Evolutionary conservation across 2,329 filamentous ascomycete genomes (phyloP).

Genomic region (Penicillium sp.): DNA sequence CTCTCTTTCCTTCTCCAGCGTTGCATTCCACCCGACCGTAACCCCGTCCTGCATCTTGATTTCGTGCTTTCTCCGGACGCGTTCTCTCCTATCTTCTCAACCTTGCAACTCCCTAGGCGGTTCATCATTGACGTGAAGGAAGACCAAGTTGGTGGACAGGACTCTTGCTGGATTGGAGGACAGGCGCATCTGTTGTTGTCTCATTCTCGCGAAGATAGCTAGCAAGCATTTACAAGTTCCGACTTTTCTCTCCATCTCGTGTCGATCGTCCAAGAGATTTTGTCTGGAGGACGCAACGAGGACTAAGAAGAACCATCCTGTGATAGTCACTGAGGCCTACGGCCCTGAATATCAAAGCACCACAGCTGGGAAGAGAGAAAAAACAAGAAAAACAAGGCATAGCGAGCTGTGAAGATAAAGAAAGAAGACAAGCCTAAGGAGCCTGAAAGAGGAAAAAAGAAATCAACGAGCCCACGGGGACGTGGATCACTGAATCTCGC

Average conservation of each 20-base stretch:
- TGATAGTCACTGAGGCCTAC: conserved; percentile 14
- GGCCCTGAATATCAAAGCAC: conserved; percentile 11
- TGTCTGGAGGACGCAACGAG: conserved; percentile 24
- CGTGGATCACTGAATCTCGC: neutral
- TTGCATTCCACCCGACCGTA: conserved; percentile 4
- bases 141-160: conserved; percentile 22
- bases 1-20: conserved; percentile 3
- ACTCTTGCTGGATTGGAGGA: conserved; percentile 29
- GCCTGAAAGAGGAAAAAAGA: conserved; percentile 3
- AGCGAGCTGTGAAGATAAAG: neutral
- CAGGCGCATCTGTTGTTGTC: conserved; percentile 37
- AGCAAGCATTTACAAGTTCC: conserved; percentile 45
- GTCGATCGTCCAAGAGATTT: conserved; percentile 29
- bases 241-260: conserved; percentile 36
- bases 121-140: conserved; percentile 16
- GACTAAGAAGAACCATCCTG: conserved; percentile 22
- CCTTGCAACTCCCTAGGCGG: conserved; percentile 6
- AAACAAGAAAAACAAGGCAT: conserved; percentile 7
- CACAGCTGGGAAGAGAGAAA: conserved; percentile 11
- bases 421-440: conserved; percentile 3
- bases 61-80: neutral
- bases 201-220: conserved; percentile 43
- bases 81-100: neutral
- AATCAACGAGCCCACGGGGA: neutral
- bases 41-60: conserved; percentile 8